A percentile compares a stretch with the other conserved stretches of the same genome.
phyloP scores from a whole-genome alignment of 495 filamentous ascomycete genomes.

The Apodospora peruviana region DNA sequence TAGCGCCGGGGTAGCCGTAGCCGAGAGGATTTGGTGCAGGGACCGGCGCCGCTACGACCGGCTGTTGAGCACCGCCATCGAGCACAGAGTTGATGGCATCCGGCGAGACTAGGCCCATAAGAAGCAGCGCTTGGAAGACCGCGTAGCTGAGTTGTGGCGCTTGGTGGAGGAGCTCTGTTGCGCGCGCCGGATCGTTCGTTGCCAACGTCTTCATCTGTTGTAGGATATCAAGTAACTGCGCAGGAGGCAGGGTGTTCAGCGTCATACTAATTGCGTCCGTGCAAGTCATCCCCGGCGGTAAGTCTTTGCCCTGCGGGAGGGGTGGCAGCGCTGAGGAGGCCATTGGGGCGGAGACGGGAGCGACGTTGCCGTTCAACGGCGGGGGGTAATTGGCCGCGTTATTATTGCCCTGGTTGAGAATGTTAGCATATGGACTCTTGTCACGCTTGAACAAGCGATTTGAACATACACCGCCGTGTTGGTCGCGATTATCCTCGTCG shows the following conservation, averaged over 20 bases:
- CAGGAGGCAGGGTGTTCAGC: constrained; percentile 73
- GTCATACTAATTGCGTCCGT: constrained; percentile 90
- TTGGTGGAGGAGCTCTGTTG: constrained; percentile 79
- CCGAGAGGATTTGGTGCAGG: constrained; percentile 14
- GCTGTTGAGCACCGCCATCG: constrained; percentile 25
- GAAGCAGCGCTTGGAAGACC: constrained; percentile 88
- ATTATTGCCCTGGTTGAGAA: neutral
- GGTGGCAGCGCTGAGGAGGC: constrained; percentile 54
- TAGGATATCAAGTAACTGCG: constrained; percentile 90
- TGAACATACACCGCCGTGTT: constrained; percentile 19
- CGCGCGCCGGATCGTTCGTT: constrained; percentile 71
- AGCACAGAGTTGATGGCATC: constrained; percentile 45
- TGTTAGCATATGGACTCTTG: no score
- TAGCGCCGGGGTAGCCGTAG: constrained; percentile 52
- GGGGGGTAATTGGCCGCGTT: constrained; percentile 8
- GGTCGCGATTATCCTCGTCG: constrained; percentile 36
- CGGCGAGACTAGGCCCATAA: constrained; percentile 84
- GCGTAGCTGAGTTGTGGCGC: constrained; percentile 93
- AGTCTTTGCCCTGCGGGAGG: constrained; percentile 76
- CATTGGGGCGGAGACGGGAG: constrained; percentile 24
- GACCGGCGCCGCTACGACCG: constrained; percentile 13
- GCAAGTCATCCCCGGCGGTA: constrained; percentile 73
- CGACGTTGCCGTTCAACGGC: constrained; percentile 12
- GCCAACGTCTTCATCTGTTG: constrained; percentile 90
- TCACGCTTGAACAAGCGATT: no score